A percentile compares a stretch with the other conserved stretches of the same genome.
Evolutionary conservation across 345 rosid species (phyloP).

Genomic region (Salix arbutifolia): DNA sequence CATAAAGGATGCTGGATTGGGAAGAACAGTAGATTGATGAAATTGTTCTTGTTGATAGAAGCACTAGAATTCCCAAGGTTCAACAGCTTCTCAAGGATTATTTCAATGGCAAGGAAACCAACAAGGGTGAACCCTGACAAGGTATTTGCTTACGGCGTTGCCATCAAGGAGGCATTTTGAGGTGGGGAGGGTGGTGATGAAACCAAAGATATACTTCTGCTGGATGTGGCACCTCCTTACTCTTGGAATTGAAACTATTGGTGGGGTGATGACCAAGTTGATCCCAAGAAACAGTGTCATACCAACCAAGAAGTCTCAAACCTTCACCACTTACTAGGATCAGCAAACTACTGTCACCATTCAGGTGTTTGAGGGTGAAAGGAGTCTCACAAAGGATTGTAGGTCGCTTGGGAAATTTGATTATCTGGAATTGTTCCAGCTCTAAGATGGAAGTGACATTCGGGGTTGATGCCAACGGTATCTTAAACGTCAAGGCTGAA

Average conservation of each 20-base stretch:
- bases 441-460: conserved; percentile 24
- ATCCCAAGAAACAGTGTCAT: conserved; percentile 27
- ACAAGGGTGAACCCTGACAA: no score
- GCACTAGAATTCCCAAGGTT: conserved; percentile 31
- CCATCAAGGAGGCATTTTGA: no score
- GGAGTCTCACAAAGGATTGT: no score
- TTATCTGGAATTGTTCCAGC: conserved; percentile 25
- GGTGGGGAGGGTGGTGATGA: conserved; percentile 30
- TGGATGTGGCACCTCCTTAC: conserved; percentile 31
- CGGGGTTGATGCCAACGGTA: conserved; percentile 26
- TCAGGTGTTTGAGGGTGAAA: no score
- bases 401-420: conserved; percentile 29
- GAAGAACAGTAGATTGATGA: no score
- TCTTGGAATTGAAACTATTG: conserved; percentile 30
- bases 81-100: conserved; percentile 31
- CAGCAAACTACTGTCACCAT: conserved; percentile 32
- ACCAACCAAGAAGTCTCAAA: conserved; percentile 32
- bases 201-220: conserved; percentile 21
- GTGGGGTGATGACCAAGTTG: conserved; percentile 27
- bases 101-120: conserved; percentile 29
- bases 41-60: conserved; percentile 32
- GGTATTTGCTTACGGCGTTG: no score
- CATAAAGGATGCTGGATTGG: no score
- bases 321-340: conserved; percentile 35
- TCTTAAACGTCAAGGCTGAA: conserved; percentile 21